Evolutionary conservation across 352 stramenopile genomes (phyloP).

Genomic region (Pythium apleroticum): DNA sequence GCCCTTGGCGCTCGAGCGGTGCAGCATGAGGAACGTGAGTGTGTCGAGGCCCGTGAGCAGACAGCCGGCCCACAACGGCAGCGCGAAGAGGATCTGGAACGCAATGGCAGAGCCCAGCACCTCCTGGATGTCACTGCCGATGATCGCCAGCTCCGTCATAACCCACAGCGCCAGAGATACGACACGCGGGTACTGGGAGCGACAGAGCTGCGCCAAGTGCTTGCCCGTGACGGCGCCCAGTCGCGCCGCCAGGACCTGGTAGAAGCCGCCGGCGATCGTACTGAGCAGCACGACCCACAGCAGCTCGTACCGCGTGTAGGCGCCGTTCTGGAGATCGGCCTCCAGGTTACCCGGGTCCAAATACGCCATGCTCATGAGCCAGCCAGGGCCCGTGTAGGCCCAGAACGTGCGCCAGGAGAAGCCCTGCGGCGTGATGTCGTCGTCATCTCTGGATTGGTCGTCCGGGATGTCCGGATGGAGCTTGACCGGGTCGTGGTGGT

Average conservation of each 20-base stretch:
- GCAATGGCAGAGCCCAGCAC: constrained; percentile 78
- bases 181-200: constrained; percentile 56
- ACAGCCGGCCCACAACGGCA: constrained; percentile 76
- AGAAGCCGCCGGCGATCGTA: constrained; percentile 77
- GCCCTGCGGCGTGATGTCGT: not conserved
- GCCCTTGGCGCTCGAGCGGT: constrained; percentile 35
- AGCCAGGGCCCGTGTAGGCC: constrained; percentile 52
- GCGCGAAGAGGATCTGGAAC: constrained; percentile 69
- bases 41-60: constrained; percentile 68
- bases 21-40: constrained; percentile 90
- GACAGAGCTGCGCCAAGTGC: constrained; percentile 77
- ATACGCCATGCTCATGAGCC: constrained; percentile 87
- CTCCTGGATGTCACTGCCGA: constrained; percentile 86
- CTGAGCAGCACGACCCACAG: constrained; percentile 88
- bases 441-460: not conserved
- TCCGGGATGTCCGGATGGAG: not conserved
- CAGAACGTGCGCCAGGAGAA: constrained; percentile 66
- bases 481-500: constrained; percentile 7
- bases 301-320: constrained; percentile 78
- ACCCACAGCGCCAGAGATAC: constrained; percentile 72
- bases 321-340: constrained; percentile 88
- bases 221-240: constrained; percentile 85
- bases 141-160: constrained; percentile 88
- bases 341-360: constrained; percentile 93
- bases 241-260: constrained; percentile 86